phyloP scores from a whole-genome alignment of 306 rosid species.

The Lathyrus oleraceus region DNA sequence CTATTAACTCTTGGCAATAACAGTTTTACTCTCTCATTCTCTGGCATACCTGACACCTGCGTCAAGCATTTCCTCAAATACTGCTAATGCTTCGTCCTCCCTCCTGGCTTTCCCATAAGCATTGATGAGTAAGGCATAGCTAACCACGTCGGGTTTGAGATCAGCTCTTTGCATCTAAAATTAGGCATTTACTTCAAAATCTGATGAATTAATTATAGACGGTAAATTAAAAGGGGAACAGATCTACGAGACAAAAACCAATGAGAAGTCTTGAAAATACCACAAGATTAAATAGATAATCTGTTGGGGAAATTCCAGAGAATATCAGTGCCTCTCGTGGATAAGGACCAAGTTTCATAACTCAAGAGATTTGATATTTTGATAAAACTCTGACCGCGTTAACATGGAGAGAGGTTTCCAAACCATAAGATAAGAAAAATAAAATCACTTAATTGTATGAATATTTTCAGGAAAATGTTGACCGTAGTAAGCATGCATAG shows the following conservation, averaged over 20 bases:
- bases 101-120: conserved; percentile 97
- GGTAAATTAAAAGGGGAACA: conserved; percentile 41
- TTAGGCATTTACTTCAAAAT: conserved; percentile 54
- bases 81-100: conserved; percentile 97
- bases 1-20: neutral
- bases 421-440: conserved; percentile 29
- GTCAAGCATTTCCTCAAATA: conserved; percentile 96
- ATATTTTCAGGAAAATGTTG: conserved; percentile 2
- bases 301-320: conserved; percentile 4
- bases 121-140: conserved; percentile 81
- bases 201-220: conserved; percentile 45
- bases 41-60: conserved; percentile 84
- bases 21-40: conserved; percentile 16
- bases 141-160: conserved; percentile 84
- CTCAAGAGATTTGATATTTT: conserved; percentile 13
- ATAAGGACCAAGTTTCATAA: conserved; percentile 20
- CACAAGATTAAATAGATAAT: conserved; percentile 27
- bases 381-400: conserved; percentile 3
- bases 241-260: neutral
- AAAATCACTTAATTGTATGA: conserved; percentile 12
- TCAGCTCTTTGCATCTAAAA: conserved; percentile 97
- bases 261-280: conserved; percentile 23
- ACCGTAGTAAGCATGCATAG: neutral
- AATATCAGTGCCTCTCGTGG: conserved; percentile 14
- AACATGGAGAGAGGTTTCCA: neutral